Evolutionary conservation across 805 yeast genomes (phyloP), one percentile per base, ranked within the genome.

Genomic region (Starmerella sp.): DNA sequence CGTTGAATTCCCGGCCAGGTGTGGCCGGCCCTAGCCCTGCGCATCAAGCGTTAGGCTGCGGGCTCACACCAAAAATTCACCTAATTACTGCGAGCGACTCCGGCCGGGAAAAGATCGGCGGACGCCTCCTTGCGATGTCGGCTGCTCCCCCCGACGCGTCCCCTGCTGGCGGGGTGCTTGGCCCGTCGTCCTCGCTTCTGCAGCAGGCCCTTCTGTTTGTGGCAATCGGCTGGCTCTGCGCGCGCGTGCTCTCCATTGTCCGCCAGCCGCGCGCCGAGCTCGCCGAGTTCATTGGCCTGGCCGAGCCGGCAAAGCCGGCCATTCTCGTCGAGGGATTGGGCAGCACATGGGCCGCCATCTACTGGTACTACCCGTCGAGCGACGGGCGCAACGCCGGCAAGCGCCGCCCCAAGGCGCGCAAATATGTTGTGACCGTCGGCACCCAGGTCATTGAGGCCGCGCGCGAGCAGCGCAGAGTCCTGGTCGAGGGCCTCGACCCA

Each of bases 401-500:
- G n/a, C 35, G 57, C 37, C 54, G 54, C 22, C 52, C 52, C 14
- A 42, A 42, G 42, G 49, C 51, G 15, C 38, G 54, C 17, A 35
- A 34, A 43, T 49, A 52, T 11, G 41, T 48, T 4, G 45, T 60
- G 10, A 38, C 34, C 6, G 32, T 53, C 8, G 60, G 54, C 14
- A 51, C 42, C 4, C 53, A 48, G 22, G 41, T 45, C 14, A 34
- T 54, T 30, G 73, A 69, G 44, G 63, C 65, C 32, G 73, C 70
- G 17, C 66, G 71, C 28, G 58, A 67, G 36, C 68, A 66, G 31
- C 57, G 70, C 6, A 59, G 65, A 5, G 66, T 68, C 11, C 56
- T 68, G 17, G 55, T 72, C 14, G 60, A 68, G 4, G 67, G 69
- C 14, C 61, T 71, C 28, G 58, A 60, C 30, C 70, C 72, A 7